Evolutionary conservation across 2,329 filamentous ascomycete species (phyloP), one percentile per base, ranked within the genome.

Genomic region (Venturia oleaginea): DNA sequence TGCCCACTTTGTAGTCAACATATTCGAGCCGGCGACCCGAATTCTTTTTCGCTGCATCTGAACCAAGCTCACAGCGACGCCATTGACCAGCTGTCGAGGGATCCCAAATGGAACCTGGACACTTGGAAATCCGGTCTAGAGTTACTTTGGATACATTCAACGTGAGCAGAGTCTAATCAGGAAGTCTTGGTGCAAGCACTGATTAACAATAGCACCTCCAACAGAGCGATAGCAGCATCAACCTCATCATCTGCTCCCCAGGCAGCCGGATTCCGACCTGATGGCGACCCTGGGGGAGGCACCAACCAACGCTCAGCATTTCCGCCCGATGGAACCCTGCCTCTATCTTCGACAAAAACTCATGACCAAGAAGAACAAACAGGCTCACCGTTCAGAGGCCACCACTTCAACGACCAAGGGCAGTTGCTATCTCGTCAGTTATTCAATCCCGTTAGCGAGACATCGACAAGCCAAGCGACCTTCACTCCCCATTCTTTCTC

Each of bases 401-500:
- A 57, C 7, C 51, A 57, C 51, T 60, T 60, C n/a, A 37, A 60
- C 8, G 59, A 60, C 7, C 34, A 38, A 43, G 40, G 40, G 8
- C 34, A 40, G 15, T 3, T 60, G 59, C n/a, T 60, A 0, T 60
- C 59, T 8, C 32, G 34, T 2, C 22, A 40, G 22, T n/a, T 60
- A 2, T 60, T 60, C 22, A 60, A 60, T n/a, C 59, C 59, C 8
- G 22, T 40, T 11, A 40, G 27, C 10, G 34, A 40, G 5, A n/a
- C 34, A 27, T 40, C 59, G 24, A 60, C 37, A 32, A 60, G 59
- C 34, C 59, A 60, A 32, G 51, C 51, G 1, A 57, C 51, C 51
- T 57, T 57, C 15, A 57, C 51, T n/a, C 19, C 51, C 19, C 51
- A 34, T 8, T 22, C 51, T 0, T 57, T 32, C 17, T 57, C 51